A percentile compares a stretch with the other conserved stretches of the same genome.
Evolutionary conservation across 2,329 filamentous ascomycete genomes (phyloP).

Genomic region (Pseudomassariella vexata): DNA sequence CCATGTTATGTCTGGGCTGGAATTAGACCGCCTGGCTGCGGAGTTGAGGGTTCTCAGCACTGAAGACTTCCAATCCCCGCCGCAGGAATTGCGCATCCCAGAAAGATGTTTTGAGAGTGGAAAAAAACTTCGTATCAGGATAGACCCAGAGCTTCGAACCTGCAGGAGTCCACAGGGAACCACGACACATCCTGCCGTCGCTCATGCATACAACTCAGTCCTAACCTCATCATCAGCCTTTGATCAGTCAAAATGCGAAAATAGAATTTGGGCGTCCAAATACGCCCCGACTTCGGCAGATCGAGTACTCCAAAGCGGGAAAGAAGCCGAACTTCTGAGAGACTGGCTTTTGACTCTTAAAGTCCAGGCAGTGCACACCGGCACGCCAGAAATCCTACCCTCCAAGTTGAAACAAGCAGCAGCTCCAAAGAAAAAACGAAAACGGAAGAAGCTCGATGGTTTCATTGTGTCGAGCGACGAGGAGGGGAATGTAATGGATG

Average conservation of each 20-base stretch:
- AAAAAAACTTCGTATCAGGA: slow-evolving; percentile 41
- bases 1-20: slow-evolving; percentile 28
- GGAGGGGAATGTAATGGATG: slow-evolving; percentile 63
- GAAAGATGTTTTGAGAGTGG: slow-evolving; percentile 54
- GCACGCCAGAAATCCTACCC: slow-evolving; percentile 31
- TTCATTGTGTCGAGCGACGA: slow-evolving; percentile 79
- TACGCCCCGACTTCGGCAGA: slow-evolving; percentile 67
- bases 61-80: slow-evolving; percentile 37
- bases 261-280: slow-evolving; percentile 71
- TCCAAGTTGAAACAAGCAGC: slow-evolving; percentile 22
- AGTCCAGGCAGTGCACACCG: slow-evolving; percentile 69
- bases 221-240: slow-evolving; percentile 66
- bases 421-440: slow-evolving; percentile 54
- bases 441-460: slow-evolving; percentile 68
- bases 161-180: slow-evolving; percentile 5
- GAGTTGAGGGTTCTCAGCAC: slow-evolving; percentile 28
- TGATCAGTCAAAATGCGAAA: slow-evolving; percentile 72
- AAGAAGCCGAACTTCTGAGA: slow-evolving; percentile 64
- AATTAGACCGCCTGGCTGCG: slow-evolving; percentile 27
- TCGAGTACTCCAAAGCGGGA: slow-evolving; percentile 70
- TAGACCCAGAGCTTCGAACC: slow-evolving; percentile 40
- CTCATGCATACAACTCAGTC: slow-evolving; percentile 54
- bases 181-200: slow-evolving; percentile 51
- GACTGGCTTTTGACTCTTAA: slow-evolving; percentile 77
- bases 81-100: slow-evolving; percentile 48